A percentile compares a stretch with the other conserved stretches of the same genome.
These are phyloP conservation scores for Tylopilus balloui DNA, from an alignment of 768 basidiomycete genomes.

Conservation along the genomic window DNA sequence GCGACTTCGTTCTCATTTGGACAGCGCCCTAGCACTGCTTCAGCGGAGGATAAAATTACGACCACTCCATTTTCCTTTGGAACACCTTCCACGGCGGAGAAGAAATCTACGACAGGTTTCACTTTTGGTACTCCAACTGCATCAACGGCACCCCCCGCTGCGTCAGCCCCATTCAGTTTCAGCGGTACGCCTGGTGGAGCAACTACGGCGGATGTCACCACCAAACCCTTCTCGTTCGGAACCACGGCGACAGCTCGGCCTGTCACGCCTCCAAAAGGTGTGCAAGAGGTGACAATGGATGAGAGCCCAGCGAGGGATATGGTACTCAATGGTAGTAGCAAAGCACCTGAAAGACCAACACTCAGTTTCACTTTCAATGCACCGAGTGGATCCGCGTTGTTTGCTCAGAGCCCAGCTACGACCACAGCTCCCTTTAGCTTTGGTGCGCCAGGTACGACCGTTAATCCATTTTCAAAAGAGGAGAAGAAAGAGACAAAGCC, in stretches of 20 bases:
- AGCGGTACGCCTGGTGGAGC: conserved; percentile 35
- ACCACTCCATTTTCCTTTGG: conserved; percentile 25
- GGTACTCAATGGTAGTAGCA: conserved; percentile 37
- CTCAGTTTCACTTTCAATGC: conserved; percentile 47
- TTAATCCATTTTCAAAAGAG: conserved; percentile 50
- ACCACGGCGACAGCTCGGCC: conserved; percentile 40
- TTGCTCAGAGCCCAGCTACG: conserved; percentile 33
- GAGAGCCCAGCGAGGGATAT: conserved; percentile 72
- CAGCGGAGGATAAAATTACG: conserved; percentile 22
- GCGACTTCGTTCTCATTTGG: conserved; percentile 44
- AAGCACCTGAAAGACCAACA: conserved; percentile 38
- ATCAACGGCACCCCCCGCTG: conserved; percentile 30
- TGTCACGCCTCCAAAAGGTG: conserved; percentile 62
- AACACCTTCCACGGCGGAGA: conserved; percentile 33
- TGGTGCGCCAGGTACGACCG: conserved; percentile 22
- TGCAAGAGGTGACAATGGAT: conserved; percentile 73
- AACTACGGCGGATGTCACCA: conserved; percentile 40
- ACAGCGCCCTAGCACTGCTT: conserved; percentile 20
- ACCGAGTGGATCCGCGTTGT: conserved; percentile 34
- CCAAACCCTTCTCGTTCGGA: conserved; percentile 55
- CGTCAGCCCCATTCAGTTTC: conserved; percentile 44
- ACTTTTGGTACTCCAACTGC: conserved; percentile 39
- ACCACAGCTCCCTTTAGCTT: conserved; percentile 34
- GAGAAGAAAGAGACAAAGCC: conserved; percentile 42
- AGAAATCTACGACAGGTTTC: conserved; percentile 39